Percentiles rank a stretch among this genome's conserved stretches.
These are phyloP conservation scores for Candida corydali DNA, from an alignment of 805 yeast species.

Conservation along the genomic window DNA sequence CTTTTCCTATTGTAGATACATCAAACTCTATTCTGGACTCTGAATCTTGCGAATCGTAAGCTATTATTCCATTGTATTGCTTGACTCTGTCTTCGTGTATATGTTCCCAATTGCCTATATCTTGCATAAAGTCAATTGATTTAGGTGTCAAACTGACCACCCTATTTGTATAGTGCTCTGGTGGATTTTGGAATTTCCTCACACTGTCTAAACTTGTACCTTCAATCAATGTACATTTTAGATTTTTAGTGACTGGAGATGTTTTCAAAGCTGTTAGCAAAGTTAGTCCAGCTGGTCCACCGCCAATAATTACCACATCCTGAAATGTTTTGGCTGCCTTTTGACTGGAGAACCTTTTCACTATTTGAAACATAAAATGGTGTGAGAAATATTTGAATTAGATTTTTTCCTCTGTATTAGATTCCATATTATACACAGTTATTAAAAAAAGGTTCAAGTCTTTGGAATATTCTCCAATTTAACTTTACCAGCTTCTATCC, in stretches of 20 bases:
- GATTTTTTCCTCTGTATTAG: not conserved
- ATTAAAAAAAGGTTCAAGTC: conserved; percentile 10
- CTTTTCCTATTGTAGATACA: conserved; percentile 40
- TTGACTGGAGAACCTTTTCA: not conserved
- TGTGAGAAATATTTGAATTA: conserved; percentile 1
- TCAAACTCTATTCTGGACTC: conserved; percentile 68
- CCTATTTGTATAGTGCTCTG: conserved; percentile 64
- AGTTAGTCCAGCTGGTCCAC: conserved; percentile 95
- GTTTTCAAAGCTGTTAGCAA: conserved; percentile 75
- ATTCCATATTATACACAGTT: not conserved
- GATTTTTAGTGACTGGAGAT: conserved; percentile 55
- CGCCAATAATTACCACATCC: conserved; percentile 89
- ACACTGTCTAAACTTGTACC: conserved; percentile 57
- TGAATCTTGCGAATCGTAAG: conserved; percentile 74
- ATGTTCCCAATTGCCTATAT: conserved; percentile 74
- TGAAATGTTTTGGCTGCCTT: conserved; percentile 13
- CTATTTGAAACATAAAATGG: not conserved
- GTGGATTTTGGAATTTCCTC: conserved; percentile 44
- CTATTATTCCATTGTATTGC: conserved; percentile 74
- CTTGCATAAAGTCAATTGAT: conserved; percentile 59
- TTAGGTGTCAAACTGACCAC: conserved; percentile 85
- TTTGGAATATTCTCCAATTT: conserved; percentile 43
- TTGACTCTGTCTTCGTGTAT: conserved; percentile 69
- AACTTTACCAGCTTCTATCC: conserved; percentile 69
- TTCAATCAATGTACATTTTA: conserved; percentile 70